Percentiles rank a stretch among this genome's conserved stretches.
These are phyloP conservation scores for Tricholoma terreum DNA, from an alignment of 768 basidiomycete genomes.

Conservation along the genomic window DNA sequence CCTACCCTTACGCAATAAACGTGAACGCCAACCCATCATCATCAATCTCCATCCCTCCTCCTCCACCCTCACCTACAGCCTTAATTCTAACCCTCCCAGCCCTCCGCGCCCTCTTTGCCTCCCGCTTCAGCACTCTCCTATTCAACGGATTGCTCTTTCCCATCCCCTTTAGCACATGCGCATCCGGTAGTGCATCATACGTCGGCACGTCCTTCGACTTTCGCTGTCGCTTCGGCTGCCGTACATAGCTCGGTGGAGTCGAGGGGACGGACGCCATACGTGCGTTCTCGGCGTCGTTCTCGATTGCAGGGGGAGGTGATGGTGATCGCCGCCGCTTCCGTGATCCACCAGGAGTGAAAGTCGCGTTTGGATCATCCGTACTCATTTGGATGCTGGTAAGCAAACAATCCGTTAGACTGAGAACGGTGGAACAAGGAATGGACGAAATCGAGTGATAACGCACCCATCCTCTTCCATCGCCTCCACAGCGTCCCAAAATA, in stretches of 20 bases:
- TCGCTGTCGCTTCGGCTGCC: slow-evolving; percentile 60
- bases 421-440: slow-evolving; percentile 10
- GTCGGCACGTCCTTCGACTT: slow-evolving; percentile 51
- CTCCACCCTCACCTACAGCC: slow-evolving; percentile 1
- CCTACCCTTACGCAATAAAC: slow-evolving; percentile 34
- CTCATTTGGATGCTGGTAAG: slow-evolving; percentile 30
- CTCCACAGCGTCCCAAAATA: slow-evolving; percentile 42
- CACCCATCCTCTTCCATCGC: slow-evolving; percentile 42
- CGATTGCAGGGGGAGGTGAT: slow-evolving; percentile 31
- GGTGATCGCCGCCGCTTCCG: slow-evolving; percentile 40
- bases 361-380: slow-evolving; percentile 25
- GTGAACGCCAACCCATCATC: slow-evolving; percentile 44
- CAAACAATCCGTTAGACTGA: not conserved
- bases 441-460: slow-evolving; percentile 18
- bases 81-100: slow-evolving; percentile 35
- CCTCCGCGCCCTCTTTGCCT: slow-evolving; percentile 60
- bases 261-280: slow-evolving; percentile 14
- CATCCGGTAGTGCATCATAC: slow-evolving; percentile 50
- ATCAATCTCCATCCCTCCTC: slow-evolving; percentile 46
- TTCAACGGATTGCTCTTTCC: slow-evolving; percentile 57
- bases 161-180: slow-evolving; percentile 44
- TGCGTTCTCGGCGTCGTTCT: slow-evolving; percentile 9
- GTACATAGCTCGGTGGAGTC: slow-evolving; percentile 23
- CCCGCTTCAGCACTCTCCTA: slow-evolving; percentile 57
- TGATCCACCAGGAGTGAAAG: slow-evolving; percentile 25